Evolutionary conservation across 2,329 filamentous ascomycete species (phyloP), one percentile per base, ranked within the genome.

Genomic region (Stagonosporopsis rhizophila): DNA sequence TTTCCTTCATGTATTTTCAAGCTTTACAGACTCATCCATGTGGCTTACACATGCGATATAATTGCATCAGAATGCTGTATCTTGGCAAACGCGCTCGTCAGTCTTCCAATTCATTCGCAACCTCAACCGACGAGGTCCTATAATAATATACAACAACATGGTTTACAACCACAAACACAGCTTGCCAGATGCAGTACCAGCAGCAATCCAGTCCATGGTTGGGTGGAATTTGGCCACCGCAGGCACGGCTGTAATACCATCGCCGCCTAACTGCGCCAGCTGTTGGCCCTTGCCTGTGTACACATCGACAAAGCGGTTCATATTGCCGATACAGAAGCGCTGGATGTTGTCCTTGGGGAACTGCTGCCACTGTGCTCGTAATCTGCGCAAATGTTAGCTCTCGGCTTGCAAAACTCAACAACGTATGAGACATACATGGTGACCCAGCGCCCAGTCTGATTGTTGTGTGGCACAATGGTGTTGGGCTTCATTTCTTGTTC

Each of bases 271-370:
- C 75, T 98, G 94, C 0, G 91, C 94, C 4, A 99, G 79, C 74
- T 98, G 94, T 68, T 92, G 88, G 0, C 95, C 95, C 44, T 89
- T 85, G 0, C 87, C 83, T 0, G 89, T 89, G 73, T 90, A 99
- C 1, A 99, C 85, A 70, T 99, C 95, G 1, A 98, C 91, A 67
- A 97, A 98, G 1, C 95, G 87, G 72, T 96, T 96, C 95, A 98
- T 98, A 66, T 98, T 99, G 1, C 91, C 95, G 54, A 99, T 94
- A 22, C 87, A 90, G 67, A 99, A 92, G 59, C 94, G 92, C 61
- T 96, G 89, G 5, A 96, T 87, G 7, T 88, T 88, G 56, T 95
- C 91, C 30, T 83, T 79, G 0, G 95, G 94, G 41, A 85, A 83
- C 28, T 85, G 81, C 75, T 99, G 95, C 95, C 95, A 99, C 67